Percentiles rank a stretch among this genome's conserved stretches.
Evolutionary conservation across 2,329 filamentous ascomycete genomes (phyloP).

Genomic region (Paraconiothyrium sp.): DNA sequence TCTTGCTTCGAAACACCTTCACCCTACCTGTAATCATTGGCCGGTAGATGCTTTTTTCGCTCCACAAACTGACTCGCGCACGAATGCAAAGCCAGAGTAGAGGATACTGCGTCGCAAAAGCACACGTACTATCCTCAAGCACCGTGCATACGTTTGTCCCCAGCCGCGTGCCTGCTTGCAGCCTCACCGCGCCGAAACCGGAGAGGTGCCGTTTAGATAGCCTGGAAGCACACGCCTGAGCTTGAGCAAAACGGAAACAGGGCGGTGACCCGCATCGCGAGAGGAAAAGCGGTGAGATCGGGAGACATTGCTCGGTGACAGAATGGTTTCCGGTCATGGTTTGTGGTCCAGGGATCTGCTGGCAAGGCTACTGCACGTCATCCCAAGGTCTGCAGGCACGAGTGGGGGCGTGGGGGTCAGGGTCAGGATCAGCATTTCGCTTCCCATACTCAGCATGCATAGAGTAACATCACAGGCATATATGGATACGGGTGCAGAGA

Average conservation of each 20-base stretch:
- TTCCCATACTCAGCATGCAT: background rate
- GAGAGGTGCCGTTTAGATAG: background rate
- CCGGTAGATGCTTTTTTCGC: background rate
- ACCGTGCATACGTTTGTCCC: background rate
- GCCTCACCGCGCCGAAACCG: conserved; percentile 1
- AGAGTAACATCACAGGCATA: background rate
- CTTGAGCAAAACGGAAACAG: background rate
- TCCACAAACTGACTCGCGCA: background rate
- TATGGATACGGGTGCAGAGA: background rate
- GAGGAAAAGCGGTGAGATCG: background rate
- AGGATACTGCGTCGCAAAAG: background rate
- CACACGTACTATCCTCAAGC: background rate
- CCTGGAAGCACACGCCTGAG: background rate
- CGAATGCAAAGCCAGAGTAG: background rate
- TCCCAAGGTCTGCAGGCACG: background rate
- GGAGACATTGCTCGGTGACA: background rate
- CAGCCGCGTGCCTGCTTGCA: background rate
- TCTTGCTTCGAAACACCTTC: background rate
- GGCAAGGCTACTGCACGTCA: conserved; percentile 3
- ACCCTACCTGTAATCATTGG: background rate
- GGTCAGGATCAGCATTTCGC: background rate
- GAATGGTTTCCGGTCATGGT: no score
- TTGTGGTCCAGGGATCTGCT: background rate
- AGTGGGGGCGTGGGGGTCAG: background rate
- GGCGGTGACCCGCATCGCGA: background rate